Base-by-base conservation (phyloP, 2,329 filamentous ascomycete genomes). In the Amauroascus niger region DNA sequence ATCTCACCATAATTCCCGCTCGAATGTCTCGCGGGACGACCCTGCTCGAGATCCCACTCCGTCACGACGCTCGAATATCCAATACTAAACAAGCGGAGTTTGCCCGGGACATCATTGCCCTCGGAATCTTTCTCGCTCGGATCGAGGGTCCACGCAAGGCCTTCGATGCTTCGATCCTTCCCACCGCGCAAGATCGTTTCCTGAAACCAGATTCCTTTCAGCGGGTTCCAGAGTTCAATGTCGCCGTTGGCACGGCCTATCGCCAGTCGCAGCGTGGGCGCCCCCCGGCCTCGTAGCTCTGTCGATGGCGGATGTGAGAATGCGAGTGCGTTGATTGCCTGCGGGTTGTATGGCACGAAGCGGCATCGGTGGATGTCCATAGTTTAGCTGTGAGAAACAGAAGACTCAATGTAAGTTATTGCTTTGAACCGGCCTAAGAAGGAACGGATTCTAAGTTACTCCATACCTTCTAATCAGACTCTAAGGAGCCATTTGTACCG, bases 281-380 rank as follows among this genome's bases (percentile, higher is more conserved):
- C 76, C 49, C 71, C 70, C 63, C 77, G 74, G 60, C 69, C 69
- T 24, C 65, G 60, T 59, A 67, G 63, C 61, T 71, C 71, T 67
- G 69, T 73, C 59, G 69, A 73, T 20, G 69, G 76, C 18, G 86
- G 77, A 67, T 95, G 87, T 5, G 93, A 95, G 70, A 98, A 97
- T 61, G 91, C 88, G 66, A 97, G 81, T 59, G 88, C 85, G 72
- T 95, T 97, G 71, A 98, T 96, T 55, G 89, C 85, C 56, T 88
- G 88, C 6, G 88, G 86, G 60, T 89, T 88, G 71, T 87, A 97
- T 39, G 87, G 87, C 62, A 98, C 86, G 73, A 98, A 98, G 67
- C 93, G 88, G 67, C 90, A 95, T 64, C 93, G 88, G 76, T 98
- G 93, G 67, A 98, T 85, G 73, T 97, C 91, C 91, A 97, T 96